Evolutionary conservation across 371 early-diverging fungal genomes (phyloP), one percentile per base, ranked within the genome.

Genomic region (Mortierella sp.): DNA sequence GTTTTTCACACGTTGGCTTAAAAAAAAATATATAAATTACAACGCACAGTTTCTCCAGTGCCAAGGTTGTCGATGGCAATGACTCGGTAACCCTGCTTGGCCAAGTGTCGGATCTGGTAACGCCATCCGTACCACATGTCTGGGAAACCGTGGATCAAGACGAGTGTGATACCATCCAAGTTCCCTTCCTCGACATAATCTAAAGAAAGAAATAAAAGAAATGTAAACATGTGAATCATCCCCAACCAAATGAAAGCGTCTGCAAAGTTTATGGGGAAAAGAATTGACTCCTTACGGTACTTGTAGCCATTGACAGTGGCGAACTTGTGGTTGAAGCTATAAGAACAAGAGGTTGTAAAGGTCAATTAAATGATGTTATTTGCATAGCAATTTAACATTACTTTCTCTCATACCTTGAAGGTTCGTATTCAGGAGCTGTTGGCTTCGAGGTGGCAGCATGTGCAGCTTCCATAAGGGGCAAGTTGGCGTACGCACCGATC

Each of bases 91-190:
- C 94, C 94, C 21, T 86, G 84, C 1, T 76, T 58, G 33, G 85
- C 92, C 10, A 95, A 84, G 70, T 85, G 87, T 19, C 86, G 84
- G 70, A 95, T 92, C 70, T 94, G 94, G 65, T 92, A 86, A 58
- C 94, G 87, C 94, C 94, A 95, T n/a, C 92, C 93, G 67, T 86
- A 83, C 87, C 88, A 88, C 11, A 85, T 65, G 57, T 94, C 94
- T 0, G 94, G 94, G 84, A 92, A 94, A 7, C 94, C 94, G 58
- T 94, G 94, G 52, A 88, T 55, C 21, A 92, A 86, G 16, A 94
- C 43, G n/a, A 93, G 59, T 1, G 86, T 78, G 7, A 86, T 84
- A 0, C 84, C 76, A 0, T 85, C 76, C 38, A 83, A 73, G 13
- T 85, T 61, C 24, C 93, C 93, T 64, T 92, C 91, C 69, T 94